Evolutionary conservation across 495 filamentous ascomycete genomes (phyloP).

Genomic region (Hypoxylon fuscum): DNA sequence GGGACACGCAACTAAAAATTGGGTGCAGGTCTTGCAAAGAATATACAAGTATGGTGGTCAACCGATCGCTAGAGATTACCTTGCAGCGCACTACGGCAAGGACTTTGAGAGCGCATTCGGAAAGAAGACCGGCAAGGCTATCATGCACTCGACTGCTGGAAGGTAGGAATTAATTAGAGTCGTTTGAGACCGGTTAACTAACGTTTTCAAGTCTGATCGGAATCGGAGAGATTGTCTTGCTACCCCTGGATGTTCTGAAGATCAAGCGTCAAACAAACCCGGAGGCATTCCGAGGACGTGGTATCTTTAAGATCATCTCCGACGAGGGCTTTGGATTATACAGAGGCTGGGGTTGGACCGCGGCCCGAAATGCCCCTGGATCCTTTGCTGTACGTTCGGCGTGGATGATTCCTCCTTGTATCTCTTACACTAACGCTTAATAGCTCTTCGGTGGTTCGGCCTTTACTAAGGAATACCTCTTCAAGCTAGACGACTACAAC

Average conservation of each 20-base stretch:
- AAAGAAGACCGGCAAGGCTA: conserved; percentile 95
- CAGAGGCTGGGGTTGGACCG: conserved; percentile 96
- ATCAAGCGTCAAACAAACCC: conserved; percentile 99
- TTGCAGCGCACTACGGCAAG: conserved; percentile 79
- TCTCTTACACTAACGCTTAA: conserved; percentile 7
- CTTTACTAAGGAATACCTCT: conserved; percentile 97
- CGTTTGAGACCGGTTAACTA: conserved; percentile 12
- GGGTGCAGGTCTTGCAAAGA: conserved; percentile 77
- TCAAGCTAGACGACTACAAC: conserved; percentile 90
- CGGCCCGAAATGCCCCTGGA: conserved; percentile 94
- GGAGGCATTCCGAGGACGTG: conserved; percentile 94
- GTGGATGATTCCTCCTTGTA: background rate
- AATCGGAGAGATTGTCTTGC: conserved; percentile 94
- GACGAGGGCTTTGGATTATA: conserved; percentile 98
- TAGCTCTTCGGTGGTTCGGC: conserved; percentile 97
- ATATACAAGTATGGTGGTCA: conserved; percentile 99
- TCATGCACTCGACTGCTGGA: conserved; percentile 96
- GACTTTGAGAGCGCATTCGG: conserved; percentile 91
- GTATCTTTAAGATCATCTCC: conserved; percentile 84
- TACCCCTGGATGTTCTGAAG: conserved; percentile 97
- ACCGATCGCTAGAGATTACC: conserved; percentile 92
- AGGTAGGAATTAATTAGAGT: conserved; percentile 60
- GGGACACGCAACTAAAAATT: conserved; percentile 9
- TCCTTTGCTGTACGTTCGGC: conserved; percentile 84
- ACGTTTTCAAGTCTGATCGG: conserved; percentile 76